Conservation (phyloP, 495 filamentous ascomycete genomes). For the Penicillium goetzii region DNA sequence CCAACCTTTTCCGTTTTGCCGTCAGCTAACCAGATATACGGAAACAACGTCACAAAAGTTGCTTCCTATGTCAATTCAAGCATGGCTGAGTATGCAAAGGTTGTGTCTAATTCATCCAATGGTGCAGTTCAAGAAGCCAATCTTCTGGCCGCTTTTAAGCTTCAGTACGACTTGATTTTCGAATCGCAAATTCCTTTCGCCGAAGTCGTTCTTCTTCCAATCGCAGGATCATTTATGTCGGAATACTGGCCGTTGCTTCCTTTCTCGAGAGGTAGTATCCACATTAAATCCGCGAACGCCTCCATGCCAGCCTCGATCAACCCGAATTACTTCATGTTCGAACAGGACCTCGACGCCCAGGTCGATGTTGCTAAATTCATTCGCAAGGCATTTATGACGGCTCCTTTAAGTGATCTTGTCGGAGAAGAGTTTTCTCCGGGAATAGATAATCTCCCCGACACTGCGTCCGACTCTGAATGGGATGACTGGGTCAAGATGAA, state of each 20-base stretch:
- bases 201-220: constrained; percentile 39
- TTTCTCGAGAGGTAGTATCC: constrained; percentile 55
- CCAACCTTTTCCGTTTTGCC: constrained; percentile 36
- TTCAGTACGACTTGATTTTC: constrained; percentile 51
- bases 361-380: constrained; percentile 31
- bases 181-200: constrained; percentile 43
- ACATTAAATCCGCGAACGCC: constrained; percentile 30
- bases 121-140: constrained; percentile 28
- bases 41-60: constrained; percentile 32
- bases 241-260: constrained; percentile 45
- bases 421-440: constrained; percentile 27
- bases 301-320: constrained; percentile 24
- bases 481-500: constrained; percentile 23
- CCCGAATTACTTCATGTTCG: constrained; percentile 33
- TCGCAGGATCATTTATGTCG: constrained; percentile 24
- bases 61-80: constrained; percentile 25
- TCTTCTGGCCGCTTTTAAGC: constrained; percentile 32
- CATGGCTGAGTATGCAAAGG: constrained; percentile 34
- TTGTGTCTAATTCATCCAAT: constrained; percentile 33
- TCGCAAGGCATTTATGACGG: constrained; percentile 24
- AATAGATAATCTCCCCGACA: constrained; percentile 19
- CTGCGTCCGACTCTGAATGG: constrained; percentile 25
- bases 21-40: constrained; percentile 27
- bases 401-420: constrained; percentile 24
- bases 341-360: constrained; percentile 25